Percentiles rank a stretch among this genome's conserved stretches.
These are phyloP conservation scores for Geoglossum cookeanum DNA, from an alignment of 2,329 filamentous ascomycete genomes.

Conservation along the genomic window DNA sequence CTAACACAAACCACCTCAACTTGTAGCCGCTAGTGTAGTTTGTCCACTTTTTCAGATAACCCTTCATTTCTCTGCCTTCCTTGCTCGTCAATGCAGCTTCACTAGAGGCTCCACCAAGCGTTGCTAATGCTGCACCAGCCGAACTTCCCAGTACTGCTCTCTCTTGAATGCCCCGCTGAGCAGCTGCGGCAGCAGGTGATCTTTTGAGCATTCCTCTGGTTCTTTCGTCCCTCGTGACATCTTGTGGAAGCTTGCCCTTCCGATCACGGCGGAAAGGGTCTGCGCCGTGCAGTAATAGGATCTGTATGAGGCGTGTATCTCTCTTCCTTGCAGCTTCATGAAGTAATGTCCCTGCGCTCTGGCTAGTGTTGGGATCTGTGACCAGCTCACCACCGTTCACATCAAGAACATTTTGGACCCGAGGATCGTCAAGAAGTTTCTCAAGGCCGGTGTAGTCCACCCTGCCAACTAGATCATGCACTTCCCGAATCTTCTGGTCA, in stretches of 20 bases:
- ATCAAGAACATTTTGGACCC: conserved; percentile 72
- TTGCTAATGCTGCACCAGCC: conserved; percentile 32
- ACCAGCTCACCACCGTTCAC: conserved; percentile 83
- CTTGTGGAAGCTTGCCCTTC: conserved; percentile 87
- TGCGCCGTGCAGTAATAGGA: conserved; percentile 79
- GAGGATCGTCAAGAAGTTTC: conserved; percentile 61
- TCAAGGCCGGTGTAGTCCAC: conserved; percentile 64
- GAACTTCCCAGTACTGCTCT: conserved; percentile 79
- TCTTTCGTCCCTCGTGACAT: conserved; percentile 86
- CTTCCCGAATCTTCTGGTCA: conserved; percentile 65
- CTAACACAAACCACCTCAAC: conserved; percentile 89
- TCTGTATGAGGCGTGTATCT: conserved; percentile 73
- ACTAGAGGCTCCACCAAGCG: conserved; percentile 30
- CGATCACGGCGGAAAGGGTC: conserved; percentile 91
- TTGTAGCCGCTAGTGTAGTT: conserved; percentile 98
- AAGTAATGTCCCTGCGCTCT: conserved; percentile 75
- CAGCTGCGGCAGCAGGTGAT: conserved; percentile 83
- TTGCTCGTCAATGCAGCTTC: conserved; percentile 47
- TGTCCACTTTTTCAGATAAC: conserved; percentile 98
- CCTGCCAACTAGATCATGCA: conserved; percentile 57
- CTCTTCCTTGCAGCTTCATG: conserved; percentile 84
- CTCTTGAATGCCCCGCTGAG: conserved; percentile 89
- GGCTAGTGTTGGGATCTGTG: conserved; percentile 56
- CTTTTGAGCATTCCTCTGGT: conserved; percentile 79
- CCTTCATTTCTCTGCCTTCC: conserved; percentile 92